Conservation (phyloP, 345 rosid genomes). For the Brassica napus region Da-Ae NC_063447.1:36369501-36370000, state of each 20-base stretch:
- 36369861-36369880: constrained; percentile 97
- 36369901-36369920: constrained; percentile 75
- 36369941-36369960: constrained; percentile 95
- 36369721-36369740: constrained; percentile 10
- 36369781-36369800: constrained; percentile 6
- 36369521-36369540: background rate
- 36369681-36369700: background rate
- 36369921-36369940: constrained; percentile 73
- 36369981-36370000: constrained; percentile 99
- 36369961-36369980: constrained; percentile 99
- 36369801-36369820: constrained; percentile 6
- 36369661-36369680: constrained; percentile 15
- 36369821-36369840: constrained; percentile 27
- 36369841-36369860: constrained; percentile 19
- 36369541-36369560: constrained; percentile 81
- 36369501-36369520: constrained; percentile 12
- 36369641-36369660: background rate
- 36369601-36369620: constrained; percentile 84
- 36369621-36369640: constrained; percentile 69
- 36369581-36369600: constrained; percentile 96
- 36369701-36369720: constrained; percentile 6
- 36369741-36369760: background rate
- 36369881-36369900: constrained; percentile 98
- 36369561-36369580: constrained; percentile 95
- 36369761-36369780: background rate